Percentiles rank a stretch among this genome's conserved stretches.
These are phyloP conservation scores for Monosporascus sp. DNA, from an alignment of 2,329 filamentous ascomycete species.

Conservation along the genomic window DNA sequence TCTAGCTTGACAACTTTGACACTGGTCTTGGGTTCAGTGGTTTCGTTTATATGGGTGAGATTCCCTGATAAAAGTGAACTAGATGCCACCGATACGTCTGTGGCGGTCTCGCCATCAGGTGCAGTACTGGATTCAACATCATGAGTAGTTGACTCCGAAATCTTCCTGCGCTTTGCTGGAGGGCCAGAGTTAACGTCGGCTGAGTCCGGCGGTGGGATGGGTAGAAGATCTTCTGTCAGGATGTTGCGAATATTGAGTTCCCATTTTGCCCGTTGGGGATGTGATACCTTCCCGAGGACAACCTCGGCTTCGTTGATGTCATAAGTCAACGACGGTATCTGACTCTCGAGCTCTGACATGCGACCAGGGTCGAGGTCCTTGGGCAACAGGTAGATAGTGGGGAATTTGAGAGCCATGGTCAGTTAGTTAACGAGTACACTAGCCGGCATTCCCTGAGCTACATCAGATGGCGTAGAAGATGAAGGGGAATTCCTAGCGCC, in stretches of 20 bases:
- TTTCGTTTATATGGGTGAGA: not conserved
- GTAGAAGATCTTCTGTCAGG: conserved; percentile 44
- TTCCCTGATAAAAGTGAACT: conserved; percentile 7
- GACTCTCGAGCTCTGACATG: conserved; percentile 59
- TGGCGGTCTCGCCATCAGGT: conserved; percentile 16
- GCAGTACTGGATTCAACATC: conserved; percentile 23
- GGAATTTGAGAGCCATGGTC: conserved; percentile 37
- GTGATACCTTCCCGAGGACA: conserved; percentile 68
- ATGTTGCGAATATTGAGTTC: conserved; percentile 70
- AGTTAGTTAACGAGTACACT: not conserved
- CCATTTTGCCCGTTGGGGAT: conserved; percentile 66
- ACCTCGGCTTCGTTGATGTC: conserved; percentile 68
- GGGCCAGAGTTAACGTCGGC: conserved; percentile 13
- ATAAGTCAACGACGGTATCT: conserved; percentile 62
- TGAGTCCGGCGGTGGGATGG: not conserved
- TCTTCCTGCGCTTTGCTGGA: conserved; percentile 30
- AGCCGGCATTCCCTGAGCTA: not conserved
- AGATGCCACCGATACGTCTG: not conserved
- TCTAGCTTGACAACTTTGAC: conserved; percentile 53
- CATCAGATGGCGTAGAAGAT: no score
- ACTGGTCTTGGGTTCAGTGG: conserved; percentile 14
- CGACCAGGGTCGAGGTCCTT: conserved; percentile 63
- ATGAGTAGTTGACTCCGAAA: conserved; percentile 25
- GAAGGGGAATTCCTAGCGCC: no score
- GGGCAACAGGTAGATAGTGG: conserved; percentile 68